Percentiles rank a stretch among this genome's conserved stretches.
These are phyloP conservation scores for Raphanus sativus DNA, from an alignment of 345 rosid genomes.

Conservation along the genomic window DNA sequence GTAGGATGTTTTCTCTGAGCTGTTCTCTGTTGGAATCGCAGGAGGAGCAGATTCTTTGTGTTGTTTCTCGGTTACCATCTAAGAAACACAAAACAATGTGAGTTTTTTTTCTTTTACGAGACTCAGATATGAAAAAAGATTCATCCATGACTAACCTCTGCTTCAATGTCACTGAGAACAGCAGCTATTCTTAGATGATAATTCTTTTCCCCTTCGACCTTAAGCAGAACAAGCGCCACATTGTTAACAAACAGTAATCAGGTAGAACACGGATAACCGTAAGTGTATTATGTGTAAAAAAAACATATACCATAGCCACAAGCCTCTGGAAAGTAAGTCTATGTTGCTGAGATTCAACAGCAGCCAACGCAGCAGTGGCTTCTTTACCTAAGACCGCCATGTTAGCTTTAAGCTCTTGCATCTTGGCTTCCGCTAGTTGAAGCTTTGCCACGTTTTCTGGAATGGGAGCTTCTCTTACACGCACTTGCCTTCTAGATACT, in stretches of 20 bases:
- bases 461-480: slow-evolving; percentile 76
- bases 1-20: slow-evolving; percentile 69
- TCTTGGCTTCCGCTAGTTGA: slow-evolving; percentile 80
- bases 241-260: not conserved
- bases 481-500: slow-evolving; percentile 71
- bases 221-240: slow-evolving; percentile 14
- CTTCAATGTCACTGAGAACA: slow-evolving; percentile 88
- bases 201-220: slow-evolving; percentile 97
- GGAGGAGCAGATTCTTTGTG: slow-evolving; percentile 96
- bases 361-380: slow-evolving; percentile 94
- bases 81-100: no score
- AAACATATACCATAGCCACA: slow-evolving; percentile 69
- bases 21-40: slow-evolving; percentile 53
- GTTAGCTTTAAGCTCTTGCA: slow-evolving; percentile 83
- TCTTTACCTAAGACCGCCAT: slow-evolving; percentile 98
- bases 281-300: not conserved
- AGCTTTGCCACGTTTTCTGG: slow-evolving; percentile 92
- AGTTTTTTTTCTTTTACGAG: no score
- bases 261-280: not conserved
- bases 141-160: slow-evolving; percentile 66
- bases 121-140: not conserved
- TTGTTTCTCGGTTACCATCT: slow-evolving; percentile 97
- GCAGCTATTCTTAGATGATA: slow-evolving; percentile 87
- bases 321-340: slow-evolving; percentile 91
- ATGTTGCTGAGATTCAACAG: slow-evolving; percentile 93